Evolutionary conservation across 1,284 basidiomycete species (phyloP).

Genomic region (Malassezia cuniculi): DNA sequence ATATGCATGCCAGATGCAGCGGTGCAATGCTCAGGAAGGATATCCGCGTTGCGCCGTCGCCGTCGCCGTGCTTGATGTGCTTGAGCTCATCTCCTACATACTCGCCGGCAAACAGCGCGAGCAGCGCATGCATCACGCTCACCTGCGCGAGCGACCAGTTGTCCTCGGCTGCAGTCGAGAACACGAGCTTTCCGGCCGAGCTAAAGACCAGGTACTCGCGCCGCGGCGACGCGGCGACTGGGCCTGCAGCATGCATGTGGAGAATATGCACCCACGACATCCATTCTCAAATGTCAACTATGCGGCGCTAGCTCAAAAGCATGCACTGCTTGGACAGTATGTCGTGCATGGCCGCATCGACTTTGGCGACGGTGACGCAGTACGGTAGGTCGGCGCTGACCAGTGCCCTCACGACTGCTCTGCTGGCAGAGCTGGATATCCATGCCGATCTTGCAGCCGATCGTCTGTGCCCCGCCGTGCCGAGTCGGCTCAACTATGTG

Average conservation of each 20-base stretch:
- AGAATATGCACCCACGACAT: conserved; percentile 12
- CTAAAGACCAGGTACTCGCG: conserved; percentile 9
- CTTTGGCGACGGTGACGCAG: conserved; percentile 10
- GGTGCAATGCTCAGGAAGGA: conserved; percentile 73
- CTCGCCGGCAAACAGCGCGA: conserved; percentile 53
- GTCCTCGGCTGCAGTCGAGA: conserved; percentile 33
- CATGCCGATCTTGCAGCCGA: conserved; percentile 5
- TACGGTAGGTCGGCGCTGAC: background rate
- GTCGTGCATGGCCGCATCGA: conserved; percentile 1
- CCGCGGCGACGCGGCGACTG: too few relatives aligned
- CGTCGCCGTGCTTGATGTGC: conserved; percentile 12
- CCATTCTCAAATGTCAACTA: conserved; percentile 6
- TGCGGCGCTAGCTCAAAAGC: background rate
- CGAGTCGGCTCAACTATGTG: conserved; percentile 16
- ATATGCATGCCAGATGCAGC: conserved; percentile 77
- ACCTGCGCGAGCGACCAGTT: conserved; percentile 53
- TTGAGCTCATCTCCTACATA: conserved; percentile 27
- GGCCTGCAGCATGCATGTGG: too few relatives aligned
- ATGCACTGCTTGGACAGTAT: conserved; percentile 1
- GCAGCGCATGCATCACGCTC: conserved; percentile 84
- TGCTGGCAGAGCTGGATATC: conserved; percentile 16
- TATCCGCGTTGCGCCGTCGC: conserved; percentile 53
- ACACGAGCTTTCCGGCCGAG: conserved; percentile 2
- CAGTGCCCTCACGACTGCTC: conserved; percentile 14
- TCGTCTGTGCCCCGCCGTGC: conserved; percentile 20